Conservation (phyloP, 2,329 filamentous ascomycete species). For the Atkinsonella texensis region DNA sequence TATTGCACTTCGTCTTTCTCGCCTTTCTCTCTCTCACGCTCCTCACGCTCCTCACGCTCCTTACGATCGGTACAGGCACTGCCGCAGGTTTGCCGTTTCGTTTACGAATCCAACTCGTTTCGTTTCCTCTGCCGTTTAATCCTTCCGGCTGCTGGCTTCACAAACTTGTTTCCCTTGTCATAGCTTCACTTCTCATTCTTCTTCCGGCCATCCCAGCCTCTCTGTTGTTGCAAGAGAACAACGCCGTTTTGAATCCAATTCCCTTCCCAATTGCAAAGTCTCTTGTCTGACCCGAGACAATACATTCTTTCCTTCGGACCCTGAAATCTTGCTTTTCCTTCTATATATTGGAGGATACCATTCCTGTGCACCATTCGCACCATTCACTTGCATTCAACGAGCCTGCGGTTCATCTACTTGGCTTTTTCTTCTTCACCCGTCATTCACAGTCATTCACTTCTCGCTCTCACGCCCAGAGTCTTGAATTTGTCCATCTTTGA, state of each 20-base stretch:
- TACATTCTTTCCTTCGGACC: not conserved
- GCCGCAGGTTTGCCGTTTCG: conserved; percentile 1
- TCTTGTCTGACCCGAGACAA: not conserved
- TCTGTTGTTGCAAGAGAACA: conserved; percentile 9
- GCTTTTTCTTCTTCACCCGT: not conserved
- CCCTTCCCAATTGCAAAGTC: conserved; percentile 1
- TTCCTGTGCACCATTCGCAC: no score
- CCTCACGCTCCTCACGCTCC: not conserved
- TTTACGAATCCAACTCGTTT: conserved; percentile 2
- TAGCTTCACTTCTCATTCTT: conserved; percentile 3
- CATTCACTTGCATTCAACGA: not conserved
- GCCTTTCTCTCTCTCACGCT: not conserved
- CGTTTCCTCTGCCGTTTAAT: conserved; percentile 17
- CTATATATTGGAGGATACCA: conserved; percentile 1
- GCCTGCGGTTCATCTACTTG: not conserved
- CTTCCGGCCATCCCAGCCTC: not conserved
- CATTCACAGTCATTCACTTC: not conserved
- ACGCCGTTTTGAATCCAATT: conserved; percentile 9
- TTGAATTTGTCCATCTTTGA: not conserved
- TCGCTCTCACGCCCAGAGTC: not conserved
- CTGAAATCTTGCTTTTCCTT: not conserved
- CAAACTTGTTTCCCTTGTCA: conserved; percentile 3
- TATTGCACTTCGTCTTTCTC: not conserved
- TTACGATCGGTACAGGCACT: conserved; percentile 4
- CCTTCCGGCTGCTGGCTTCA: conserved; percentile 19